These are phyloP conservation scores for Botrytis fabae DNA, from an alignment of 2,329 filamentous ascomycete species.

Conservation along the genomic window DNA sequence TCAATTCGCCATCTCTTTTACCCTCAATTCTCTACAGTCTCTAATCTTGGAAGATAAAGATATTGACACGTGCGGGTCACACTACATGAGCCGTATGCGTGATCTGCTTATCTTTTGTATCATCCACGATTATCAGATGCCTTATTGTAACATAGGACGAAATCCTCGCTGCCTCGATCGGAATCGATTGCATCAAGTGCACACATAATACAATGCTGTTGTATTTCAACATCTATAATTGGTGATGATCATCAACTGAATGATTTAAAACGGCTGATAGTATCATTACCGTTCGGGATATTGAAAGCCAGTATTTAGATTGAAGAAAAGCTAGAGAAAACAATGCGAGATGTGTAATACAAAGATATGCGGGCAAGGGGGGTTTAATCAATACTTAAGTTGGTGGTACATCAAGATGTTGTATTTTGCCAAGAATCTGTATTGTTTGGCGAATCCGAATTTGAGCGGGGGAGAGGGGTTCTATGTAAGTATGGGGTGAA, in stretches of 20 bases:
- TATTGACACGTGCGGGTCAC: constrained; percentile 19
- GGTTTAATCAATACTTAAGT: constrained; percentile 9
- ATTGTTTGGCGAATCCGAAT: constrained; percentile 10
- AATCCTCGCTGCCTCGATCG: constrained; percentile 8
- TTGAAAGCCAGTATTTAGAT: background rate
- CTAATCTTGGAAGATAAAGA: constrained; percentile 15
- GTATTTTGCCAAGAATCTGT: constrained; percentile 5
- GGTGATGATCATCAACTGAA: constrained; percentile 7
- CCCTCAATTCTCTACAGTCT: background rate
- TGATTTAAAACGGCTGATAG: background rate
- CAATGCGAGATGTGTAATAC: background rate
- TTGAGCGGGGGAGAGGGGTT: constrained; percentile 13
- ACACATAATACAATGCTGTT: background rate
- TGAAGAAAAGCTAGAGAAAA: constrained; percentile 11
- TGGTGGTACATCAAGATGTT: constrained; percentile 13
- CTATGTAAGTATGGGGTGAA: constrained; percentile 13
- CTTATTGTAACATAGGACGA: constrained; percentile 14
- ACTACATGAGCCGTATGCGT: constrained; percentile 13
- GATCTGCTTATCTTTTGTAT: constrained; percentile 1
- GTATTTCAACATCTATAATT: constrained; percentile 5
- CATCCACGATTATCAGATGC: constrained; percentile 18
- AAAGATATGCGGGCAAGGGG: background rate
- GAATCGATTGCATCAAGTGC: constrained; percentile 7
- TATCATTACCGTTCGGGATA: constrained; percentile 1
- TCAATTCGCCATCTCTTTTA: background rate